Conservation (phyloP, 2,329 filamentous ascomycete genomes). For the Chalara sp. region DNA sequence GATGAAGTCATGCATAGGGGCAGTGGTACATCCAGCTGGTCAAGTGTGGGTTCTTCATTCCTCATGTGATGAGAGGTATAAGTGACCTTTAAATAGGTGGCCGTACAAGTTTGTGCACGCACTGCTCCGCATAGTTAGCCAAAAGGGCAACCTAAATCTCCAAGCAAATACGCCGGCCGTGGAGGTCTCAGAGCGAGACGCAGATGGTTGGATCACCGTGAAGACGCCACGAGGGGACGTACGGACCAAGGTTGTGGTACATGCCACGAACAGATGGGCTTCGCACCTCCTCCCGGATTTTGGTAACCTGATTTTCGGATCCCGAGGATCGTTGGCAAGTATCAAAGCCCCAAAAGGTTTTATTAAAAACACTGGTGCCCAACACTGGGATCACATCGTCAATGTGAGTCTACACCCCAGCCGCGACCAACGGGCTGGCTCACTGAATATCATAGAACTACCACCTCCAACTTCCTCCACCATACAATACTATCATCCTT, state of each 20-base stretch:
- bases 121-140: conserved; percentile 43
- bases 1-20: conserved; percentile 24
- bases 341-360: conserved; percentile 25
- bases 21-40: conserved; percentile 21
- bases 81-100: conserved; percentile 3
- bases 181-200: conserved; percentile 12
- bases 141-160: conserved; percentile 38
- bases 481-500: conserved; percentile 27
- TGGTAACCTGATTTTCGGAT: conserved; percentile 34
- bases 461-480: conserved; percentile 26
- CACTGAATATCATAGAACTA: conserved; percentile 19
- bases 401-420: conserved; percentile 9
- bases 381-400: conserved; percentile 25
- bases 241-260: conserved; percentile 44
- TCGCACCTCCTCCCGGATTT: conserved; percentile 49
- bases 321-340: conserved; percentile 17
- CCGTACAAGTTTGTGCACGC: conserved; percentile 48
- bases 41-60: conserved; percentile 1
- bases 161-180: conserved; percentile 44
- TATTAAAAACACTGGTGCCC: conserved; percentile 25
- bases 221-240: conserved; percentile 48
- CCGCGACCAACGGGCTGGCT: neutral
- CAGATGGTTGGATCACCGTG: conserved; percentile 35
- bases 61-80: neutral
- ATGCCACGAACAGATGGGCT: conserved; percentile 63